A percentile compares a stretch with the other conserved stretches of the same genome.
phyloP scores from a whole-genome alignment of 2,329 filamentous ascomycete genomes.

The Uncinocarpus reesii region DNA sequence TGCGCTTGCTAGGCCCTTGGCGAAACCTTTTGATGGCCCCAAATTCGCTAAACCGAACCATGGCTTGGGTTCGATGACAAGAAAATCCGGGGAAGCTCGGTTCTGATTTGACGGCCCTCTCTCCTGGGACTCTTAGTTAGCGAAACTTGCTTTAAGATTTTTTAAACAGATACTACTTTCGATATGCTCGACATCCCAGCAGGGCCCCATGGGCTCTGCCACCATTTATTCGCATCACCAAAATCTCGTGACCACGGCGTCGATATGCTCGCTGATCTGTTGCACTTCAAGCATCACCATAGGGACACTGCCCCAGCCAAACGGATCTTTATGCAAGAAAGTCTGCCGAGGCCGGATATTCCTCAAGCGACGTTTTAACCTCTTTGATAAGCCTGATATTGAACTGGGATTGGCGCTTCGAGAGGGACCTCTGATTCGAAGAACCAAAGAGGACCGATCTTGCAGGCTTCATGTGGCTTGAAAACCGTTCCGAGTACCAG shows the following conservation, averaged over 20 bases:
- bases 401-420: neutral
- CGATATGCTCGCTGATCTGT: neutral
- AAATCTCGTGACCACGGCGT: neutral
- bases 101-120: neutral
- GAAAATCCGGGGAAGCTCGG: conserved; percentile 2
- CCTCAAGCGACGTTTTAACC: neutral
- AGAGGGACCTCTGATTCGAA: conserved; percentile 2
- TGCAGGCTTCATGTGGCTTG: no score
- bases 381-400: neutral
- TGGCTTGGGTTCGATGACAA: neutral
- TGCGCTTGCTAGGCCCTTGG: conserved; percentile 1
- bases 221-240: neutral
- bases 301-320: neutral
- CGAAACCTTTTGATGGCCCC: neutral
- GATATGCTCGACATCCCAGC: neutral
- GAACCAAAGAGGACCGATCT: no score
- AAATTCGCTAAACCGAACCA: neutral
- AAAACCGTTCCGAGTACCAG: no score
- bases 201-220: no score
- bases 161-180: neutral
- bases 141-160: neutral
- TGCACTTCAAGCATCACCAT: neutral
- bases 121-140: no score
- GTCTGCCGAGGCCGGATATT: neutral
- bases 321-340: neutral